Evolutionary conservation across 1,284 basidiomycete genomes (phyloP).

Genomic region (Ceratobasidium sp.): DNA sequence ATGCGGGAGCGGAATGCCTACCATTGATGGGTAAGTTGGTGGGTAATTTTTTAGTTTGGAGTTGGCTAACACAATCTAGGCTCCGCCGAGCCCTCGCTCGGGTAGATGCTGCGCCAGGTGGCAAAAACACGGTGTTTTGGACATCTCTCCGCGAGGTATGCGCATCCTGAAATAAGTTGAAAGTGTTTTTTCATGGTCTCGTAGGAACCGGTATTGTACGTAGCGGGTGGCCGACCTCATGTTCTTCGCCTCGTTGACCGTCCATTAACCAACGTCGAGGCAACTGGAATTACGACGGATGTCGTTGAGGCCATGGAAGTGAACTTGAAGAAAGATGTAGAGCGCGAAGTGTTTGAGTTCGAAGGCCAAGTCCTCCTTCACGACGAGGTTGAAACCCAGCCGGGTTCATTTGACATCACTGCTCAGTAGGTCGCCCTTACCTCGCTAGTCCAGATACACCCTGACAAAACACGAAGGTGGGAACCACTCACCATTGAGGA

Average conservation of each 20-base stretch:
- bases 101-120: conserved; percentile 81
- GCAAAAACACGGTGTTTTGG: conserved; percentile 82
- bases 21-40: conserved; percentile 76
- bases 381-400: conserved; percentile 94
- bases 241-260: conserved; percentile 91
- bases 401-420: conserved; percentile 88
- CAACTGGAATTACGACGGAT: conserved; percentile 92
- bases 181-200: conserved; percentile 39
- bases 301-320: conserved; percentile 95
- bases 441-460: not conserved
- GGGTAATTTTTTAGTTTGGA: conserved; percentile 22
- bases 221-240: conserved; percentile 84
- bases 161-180: not conserved
- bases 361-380: conserved; percentile 89
- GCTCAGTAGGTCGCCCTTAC: conserved; percentile 60
- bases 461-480: conserved; percentile 61
- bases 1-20: conserved; percentile 94
- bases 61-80: conserved; percentile 57
- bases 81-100: conserved; percentile 83
- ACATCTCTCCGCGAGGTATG: conserved; percentile 87
- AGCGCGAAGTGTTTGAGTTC: conserved; percentile 80
- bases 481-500: conserved; percentile 85
- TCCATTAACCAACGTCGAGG: conserved; percentile 94
- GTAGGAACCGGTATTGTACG: conserved; percentile 93
- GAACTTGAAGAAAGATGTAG: conserved; percentile 88